Conservation (phyloP, 306 rosid species). For the Prunus padus region DNA sequence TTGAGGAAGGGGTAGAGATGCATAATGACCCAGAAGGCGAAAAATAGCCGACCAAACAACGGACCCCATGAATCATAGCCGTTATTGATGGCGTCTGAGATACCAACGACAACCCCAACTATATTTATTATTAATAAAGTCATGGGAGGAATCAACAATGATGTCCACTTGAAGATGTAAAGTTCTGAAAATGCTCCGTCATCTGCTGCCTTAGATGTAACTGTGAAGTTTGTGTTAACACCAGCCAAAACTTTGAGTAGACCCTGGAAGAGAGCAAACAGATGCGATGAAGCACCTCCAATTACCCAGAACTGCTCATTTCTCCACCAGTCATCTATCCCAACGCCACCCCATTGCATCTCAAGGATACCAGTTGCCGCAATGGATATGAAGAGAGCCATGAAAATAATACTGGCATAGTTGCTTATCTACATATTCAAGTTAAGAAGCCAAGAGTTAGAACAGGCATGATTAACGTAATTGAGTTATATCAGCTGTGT, state of each 20-base stretch:
- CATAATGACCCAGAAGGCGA: slow-evolving; percentile 88
- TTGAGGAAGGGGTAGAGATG: slow-evolving; percentile 97
- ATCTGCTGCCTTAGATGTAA: slow-evolving; percentile 91
- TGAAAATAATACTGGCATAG: slow-evolving; percentile 87
- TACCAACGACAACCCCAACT: slow-evolving; percentile 79
- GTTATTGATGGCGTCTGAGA: slow-evolving; percentile 89
- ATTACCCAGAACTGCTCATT: slow-evolving; percentile 99
- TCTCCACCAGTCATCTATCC: slow-evolving; percentile 97
- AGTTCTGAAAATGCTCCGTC: slow-evolving; percentile 96
- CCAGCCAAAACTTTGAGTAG: slow-evolving; percentile 92
- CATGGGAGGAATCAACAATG: slow-evolving; percentile 78
- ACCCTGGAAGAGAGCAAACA: slow-evolving; percentile 89
- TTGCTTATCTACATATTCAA: slow-evolving; percentile 76
- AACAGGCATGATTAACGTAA: neutral
- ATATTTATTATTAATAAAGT: slow-evolving; percentile 77
- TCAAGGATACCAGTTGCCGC: slow-evolving; percentile 90
- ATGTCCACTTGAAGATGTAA: slow-evolving; percentile 92
- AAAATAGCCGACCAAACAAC: slow-evolving; percentile 88
- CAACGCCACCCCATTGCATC: slow-evolving; percentile 98
- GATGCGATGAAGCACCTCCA: slow-evolving; percentile 92
- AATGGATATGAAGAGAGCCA: slow-evolving; percentile 86
- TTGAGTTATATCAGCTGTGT: neutral
- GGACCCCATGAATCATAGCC: slow-evolving; percentile 99
- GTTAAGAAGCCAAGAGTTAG: slow-evolving; percentile 7
- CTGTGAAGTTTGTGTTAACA: slow-evolving; percentile 88